A percentile compares a stretch with the other conserved stretches of the same genome.
phyloP scores from a whole-genome alignment of 208 protist genomes.

The Tritrichomonas musculus region DNA sequence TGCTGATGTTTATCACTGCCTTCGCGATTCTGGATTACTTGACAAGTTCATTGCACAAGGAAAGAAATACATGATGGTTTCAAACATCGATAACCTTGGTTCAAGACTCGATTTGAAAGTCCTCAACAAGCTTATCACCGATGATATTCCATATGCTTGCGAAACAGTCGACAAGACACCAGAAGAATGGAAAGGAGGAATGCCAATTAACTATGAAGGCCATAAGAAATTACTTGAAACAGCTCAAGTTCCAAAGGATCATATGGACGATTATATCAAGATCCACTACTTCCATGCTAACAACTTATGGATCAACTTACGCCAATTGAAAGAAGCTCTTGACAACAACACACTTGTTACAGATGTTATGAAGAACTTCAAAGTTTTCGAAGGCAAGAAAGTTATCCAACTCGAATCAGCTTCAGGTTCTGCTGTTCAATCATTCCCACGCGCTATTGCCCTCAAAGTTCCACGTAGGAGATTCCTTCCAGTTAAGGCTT shows the following conservation, averaged over 20 bases:
- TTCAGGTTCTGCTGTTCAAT: slow-evolving; percentile 79
- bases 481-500: slow-evolving; percentile 91
- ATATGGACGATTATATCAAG: slow-evolving; percentile 42
- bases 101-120: slow-evolving; percentile 63
- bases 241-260: not conserved
- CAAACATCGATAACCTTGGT: slow-evolving; percentile 98
- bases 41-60: slow-evolving; percentile 57
- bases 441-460: slow-evolving; percentile 65
- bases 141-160: not conserved
- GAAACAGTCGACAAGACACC: not conserved
- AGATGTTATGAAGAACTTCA: slow-evolving; percentile 49
- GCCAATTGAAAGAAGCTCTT: slow-evolving; percentile 37
- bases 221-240: not conserved
- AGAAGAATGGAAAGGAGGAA: not conserved
- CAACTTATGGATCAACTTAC: slow-evolving; percentile 92
- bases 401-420: slow-evolving; percentile 51
- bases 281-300: slow-evolving; percentile 98
- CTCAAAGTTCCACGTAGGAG: slow-evolving; percentile 80
- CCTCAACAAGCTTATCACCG: slow-evolving; percentile 52
- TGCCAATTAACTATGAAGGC: not conserved
- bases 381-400: slow-evolving; percentile 40
- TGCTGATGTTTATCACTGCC: slow-evolving; percentile 86
- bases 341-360: slow-evolving; percentile 33
- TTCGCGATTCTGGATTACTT: slow-evolving; percentile 71
- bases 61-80: slow-evolving; percentile 92